Base-by-base conservation (phyloP, 2,329 filamentous ascomycete genomes). In the Plectosphaerella sp. region DNA sequence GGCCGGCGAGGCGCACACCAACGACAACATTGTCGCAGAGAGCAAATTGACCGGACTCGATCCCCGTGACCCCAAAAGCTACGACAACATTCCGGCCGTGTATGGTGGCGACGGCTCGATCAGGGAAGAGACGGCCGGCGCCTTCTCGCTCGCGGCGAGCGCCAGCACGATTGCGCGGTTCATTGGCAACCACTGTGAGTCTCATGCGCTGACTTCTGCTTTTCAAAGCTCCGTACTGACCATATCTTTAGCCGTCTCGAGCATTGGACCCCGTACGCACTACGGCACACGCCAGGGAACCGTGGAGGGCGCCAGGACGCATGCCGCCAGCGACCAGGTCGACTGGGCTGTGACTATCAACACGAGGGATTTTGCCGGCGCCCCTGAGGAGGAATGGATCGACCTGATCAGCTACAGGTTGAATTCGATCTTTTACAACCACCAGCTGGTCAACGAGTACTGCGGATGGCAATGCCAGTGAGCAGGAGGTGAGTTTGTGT, bases 51-150 rank as follows among this genome's bases (percentile, higher is more conserved):
- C 42, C 3, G 57, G 56, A 3, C 43, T 16, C 16, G 54, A 59
- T 25, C 54, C 52, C 4, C 16, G 42, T 5, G 49, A 52, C 15
- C 52, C 55, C 5, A 25, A 52, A 12, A 24, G 42, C 1, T 33
- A 22, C 6, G 10, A 35, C 1, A 45, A 20, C 8, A 52, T 58
- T 0, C 50, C 53, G 3, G 42, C 20, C 5, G 47, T 51, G 11
- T 36, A 47, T 9, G 56, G 56, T 15, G 57, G 55, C 20, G 52
- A 57, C n/a, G 57, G 57, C 2, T 50, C 57, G 2, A 54, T 59
- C 8, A 58, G 57, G 50, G 56, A 57, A 33, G 56, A 55, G 46
- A 49, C 42, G 11, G 20, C 46, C 8, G 54, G 48, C 1, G 47
- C 45, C 4, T 57, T 53, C 45, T 47, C 50, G 5, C 42, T 59